Percentiles rank a stretch among this genome's conserved stretches.
phyloP scores from a whole-genome alignment of 306 rosid species.

The Lathyrus sativus region DNA sequence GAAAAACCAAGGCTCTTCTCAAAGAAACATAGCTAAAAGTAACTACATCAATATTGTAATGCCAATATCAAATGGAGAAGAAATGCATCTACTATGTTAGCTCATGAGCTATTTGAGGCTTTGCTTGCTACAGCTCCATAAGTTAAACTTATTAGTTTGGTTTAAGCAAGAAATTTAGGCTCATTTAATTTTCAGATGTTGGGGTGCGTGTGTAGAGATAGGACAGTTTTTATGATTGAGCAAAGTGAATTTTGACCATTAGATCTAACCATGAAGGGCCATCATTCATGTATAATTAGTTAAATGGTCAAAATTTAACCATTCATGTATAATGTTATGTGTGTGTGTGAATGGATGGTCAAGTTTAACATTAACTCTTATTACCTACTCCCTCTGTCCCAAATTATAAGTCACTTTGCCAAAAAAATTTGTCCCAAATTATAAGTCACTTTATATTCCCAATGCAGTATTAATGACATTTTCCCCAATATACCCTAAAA shows the following conservation, averaged over 20 bases:
- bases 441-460: too few species aligned
- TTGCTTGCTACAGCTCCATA: constrained; percentile 10
- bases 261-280: constrained; percentile 5
- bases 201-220: neutral
- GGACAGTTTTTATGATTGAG: neutral
- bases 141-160: neutral
- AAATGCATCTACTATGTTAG: neutral
- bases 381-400: too few species aligned
- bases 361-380: neutral
- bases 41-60: constrained; percentile 28
- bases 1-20: constrained; percentile 24
- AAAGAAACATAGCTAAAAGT: constrained; percentile 30
- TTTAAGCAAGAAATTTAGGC: neutral
- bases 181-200: constrained; percentile 5
- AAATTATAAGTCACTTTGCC: too few species aligned
- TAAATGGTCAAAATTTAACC: neutral
- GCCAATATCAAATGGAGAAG: constrained; percentile 25
- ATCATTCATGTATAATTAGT: neutral
- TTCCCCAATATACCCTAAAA: too few species aligned
- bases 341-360: neutral
- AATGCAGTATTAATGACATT: too few species aligned
- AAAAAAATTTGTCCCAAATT: too few species aligned
- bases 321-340: too few species aligned
- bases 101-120: constrained; percentile 11
- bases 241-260: neutral